phyloP scores from a whole-genome alignment of 768 basidiomycete genomes.

The Rhodotorula toruloides region DNA sequence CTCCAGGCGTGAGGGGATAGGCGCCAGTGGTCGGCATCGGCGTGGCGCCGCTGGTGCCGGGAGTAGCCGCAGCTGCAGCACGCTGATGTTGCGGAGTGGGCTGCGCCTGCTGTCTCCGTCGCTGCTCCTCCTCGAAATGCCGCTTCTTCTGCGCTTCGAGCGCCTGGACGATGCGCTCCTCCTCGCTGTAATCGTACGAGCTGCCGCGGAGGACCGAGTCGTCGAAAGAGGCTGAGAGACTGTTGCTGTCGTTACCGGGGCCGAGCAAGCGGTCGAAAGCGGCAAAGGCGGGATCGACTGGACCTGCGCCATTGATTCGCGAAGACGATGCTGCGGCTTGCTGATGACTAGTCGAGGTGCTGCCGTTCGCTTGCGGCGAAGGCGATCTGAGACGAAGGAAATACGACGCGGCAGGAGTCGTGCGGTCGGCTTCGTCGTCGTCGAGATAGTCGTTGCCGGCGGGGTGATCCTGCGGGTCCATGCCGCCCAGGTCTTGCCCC shows the following conservation, averaged over 20 bases:
- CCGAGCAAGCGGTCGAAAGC: slow-evolving; percentile 30
- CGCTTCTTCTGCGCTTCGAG: slow-evolving; percentile 44
- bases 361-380: background rate
- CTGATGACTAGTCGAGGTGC: background rate
- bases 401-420: slow-evolving; percentile 18
- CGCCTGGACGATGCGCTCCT: slow-evolving; percentile 53
- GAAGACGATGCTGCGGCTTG: background rate
- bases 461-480: slow-evolving; percentile 13
- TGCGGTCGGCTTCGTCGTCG: slow-evolving; percentile 8
- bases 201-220: slow-evolving; percentile 14
- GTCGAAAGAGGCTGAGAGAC: slow-evolving; percentile 7
- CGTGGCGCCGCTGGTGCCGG: background rate
- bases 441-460: slow-evolving; percentile 1
- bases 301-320: background rate
- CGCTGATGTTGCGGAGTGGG: slow-evolving; percentile 53
- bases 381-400: slow-evolving; percentile 34
- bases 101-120: background rate
- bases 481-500: slow-evolving; percentile 17
- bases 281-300: slow-evolving; percentile 22
- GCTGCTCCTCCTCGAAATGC: slow-evolving; percentile 43
- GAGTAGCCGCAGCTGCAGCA: slow-evolving; percentile 41
- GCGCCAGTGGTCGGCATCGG: slow-evolving; percentile 17
- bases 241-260: background rate
- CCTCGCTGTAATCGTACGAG: slow-evolving; percentile 73
- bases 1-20: slow-evolving; percentile 12